Evolutionary conservation across 139 green algal species (phyloP), one percentile per base, ranked within the genome.

Genomic region (Raphidocelis subcapitata): DNA sequence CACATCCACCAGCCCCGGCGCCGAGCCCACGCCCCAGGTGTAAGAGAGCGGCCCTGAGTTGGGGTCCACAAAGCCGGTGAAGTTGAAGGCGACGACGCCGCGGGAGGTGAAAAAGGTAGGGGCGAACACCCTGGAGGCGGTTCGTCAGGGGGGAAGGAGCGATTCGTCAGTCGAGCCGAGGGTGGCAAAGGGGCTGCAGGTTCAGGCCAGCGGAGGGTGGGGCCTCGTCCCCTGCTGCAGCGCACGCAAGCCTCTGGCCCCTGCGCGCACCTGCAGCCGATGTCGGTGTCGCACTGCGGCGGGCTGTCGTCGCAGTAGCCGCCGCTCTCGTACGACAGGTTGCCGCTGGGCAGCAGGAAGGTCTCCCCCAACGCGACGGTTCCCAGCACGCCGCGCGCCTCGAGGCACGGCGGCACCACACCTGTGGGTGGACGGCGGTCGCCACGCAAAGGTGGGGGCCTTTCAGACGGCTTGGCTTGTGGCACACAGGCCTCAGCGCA

Each of bases 11-110:
- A 46, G 35, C 67, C 64, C 72, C 21, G 75, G 75, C 15, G 32
- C 65, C 14, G 65, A 83, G 46, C 84, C 86, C 24, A 91, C 51
- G 31, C 74, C 79, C 86, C 84, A 91, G 15, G 72, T 49, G 74
- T 89, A 90, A 21, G 31, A n/a, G 37, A 67, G 33, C 62, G 69
- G 76, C 21, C 51, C 65, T 33, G 33, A 72, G 26, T 84, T 37
- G 35, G 60, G 44, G 56, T 84, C 79, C 3, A 59, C 47, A 35
- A 79, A 81, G 24, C 51, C 67, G 21, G 73, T 74, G 56, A 79
- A 81, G 59, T 69, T 74, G 70, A 84, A 84, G 20, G 60, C 23
- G 21, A 84, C 44, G 1, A 41, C 29, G 54, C 62, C 36, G 28
- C 12, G 28, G 3, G 62, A 47, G 2, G 73, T 81, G 73, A 73